A percentile compares a stretch with the other conserved stretches of the same genome.
Evolutionary conservation across 2,329 filamentous ascomycete genomes (phyloP).

Genomic region (Didymellaceae sp.): DNA sequence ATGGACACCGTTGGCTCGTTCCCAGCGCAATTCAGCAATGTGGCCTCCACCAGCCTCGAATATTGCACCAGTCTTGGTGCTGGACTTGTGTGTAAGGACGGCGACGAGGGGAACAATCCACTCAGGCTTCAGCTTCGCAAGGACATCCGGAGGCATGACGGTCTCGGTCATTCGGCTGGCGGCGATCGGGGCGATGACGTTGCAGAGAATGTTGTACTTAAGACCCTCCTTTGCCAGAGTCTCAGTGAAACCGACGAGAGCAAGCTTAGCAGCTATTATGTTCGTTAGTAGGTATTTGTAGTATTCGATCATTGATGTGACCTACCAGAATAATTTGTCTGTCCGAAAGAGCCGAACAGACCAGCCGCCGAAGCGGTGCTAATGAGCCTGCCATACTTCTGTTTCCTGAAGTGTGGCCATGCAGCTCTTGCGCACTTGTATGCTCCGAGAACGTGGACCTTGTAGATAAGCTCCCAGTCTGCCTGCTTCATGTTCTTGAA

Average conservation of each 20-base stretch:
- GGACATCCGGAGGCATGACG: slow-evolving; percentile 91
- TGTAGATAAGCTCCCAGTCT: slow-evolving; percentile 95
- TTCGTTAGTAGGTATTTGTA: slow-evolving; percentile 29
- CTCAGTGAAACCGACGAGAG: slow-evolving; percentile 96
- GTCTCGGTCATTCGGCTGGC: slow-evolving; percentile 96
- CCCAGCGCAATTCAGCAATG: slow-evolving; percentile 92
- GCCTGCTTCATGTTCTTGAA: slow-evolving; percentile 99
- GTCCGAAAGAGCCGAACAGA: slow-evolving; percentile 93
- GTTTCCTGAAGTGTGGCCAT: slow-evolving; percentile 97
- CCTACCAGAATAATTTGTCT: slow-evolving; percentile 88
- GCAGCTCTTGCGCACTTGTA: slow-evolving; percentile 96
- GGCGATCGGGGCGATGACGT: slow-evolving; percentile 94
- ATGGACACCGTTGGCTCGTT: slow-evolving; percentile 86
- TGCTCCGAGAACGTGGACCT: slow-evolving; percentile 88
- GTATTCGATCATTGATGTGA: not conserved
- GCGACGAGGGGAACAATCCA: slow-evolving; percentile 96
- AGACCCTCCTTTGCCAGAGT: slow-evolving; percentile 95
- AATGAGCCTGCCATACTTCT: slow-evolving; percentile 96
- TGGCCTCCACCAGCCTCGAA: slow-evolving; percentile 95
- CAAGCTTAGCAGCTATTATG: slow-evolving; percentile 79
- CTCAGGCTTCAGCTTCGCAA: slow-evolving; percentile 84
- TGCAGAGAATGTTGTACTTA: slow-evolving; percentile 97
- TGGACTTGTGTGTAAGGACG: slow-evolving; percentile 83
- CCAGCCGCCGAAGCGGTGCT: slow-evolving; percentile 97
- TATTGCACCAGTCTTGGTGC: slow-evolving; percentile 86